Conservation (phyloP, 2,329 filamentous ascomycete species). For the Diaporthe sp. region DNA sequence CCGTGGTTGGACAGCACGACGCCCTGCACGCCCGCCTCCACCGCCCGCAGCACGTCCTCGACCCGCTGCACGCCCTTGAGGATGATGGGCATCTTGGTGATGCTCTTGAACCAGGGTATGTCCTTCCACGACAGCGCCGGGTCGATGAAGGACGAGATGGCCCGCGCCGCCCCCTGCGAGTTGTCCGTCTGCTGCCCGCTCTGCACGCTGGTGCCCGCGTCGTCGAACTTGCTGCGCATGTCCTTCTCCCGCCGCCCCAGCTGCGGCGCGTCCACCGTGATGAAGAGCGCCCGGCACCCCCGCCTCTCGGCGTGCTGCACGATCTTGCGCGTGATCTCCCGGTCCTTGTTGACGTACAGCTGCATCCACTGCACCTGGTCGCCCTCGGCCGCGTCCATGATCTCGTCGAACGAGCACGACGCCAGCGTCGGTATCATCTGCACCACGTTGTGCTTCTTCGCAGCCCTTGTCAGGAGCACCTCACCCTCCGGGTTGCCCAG, state of each 20-base stretch:
- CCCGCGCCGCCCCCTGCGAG: slow-evolving; percentile 91
- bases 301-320: slow-evolving; percentile 91
- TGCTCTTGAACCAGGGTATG: slow-evolving; percentile 90
- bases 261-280: slow-evolving; percentile 97
- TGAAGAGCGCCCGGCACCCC: slow-evolving; percentile 96
- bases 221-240: slow-evolving; percentile 93
- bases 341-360: slow-evolving; percentile 97
- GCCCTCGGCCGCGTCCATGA: slow-evolving; percentile 84
- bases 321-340: slow-evolving; percentile 89
- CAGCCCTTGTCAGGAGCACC: slow-evolving; percentile 87
- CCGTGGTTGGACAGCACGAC: slow-evolving; percentile 98
- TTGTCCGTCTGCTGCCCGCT: slow-evolving; percentile 82
- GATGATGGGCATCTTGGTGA: slow-evolving; percentile 95
- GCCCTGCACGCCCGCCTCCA: slow-evolving; percentile 85
- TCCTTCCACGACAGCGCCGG: slow-evolving; percentile 94
- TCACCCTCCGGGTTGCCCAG: slow-evolving; percentile 95
- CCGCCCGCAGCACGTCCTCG: slow-evolving; percentile 92
- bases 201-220: slow-evolving; percentile 88
- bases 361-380: slow-evolving; percentile 97
- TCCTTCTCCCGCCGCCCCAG: slow-evolving; percentile 96
- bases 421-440: slow-evolving; percentile 99
- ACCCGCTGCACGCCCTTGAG: slow-evolving; percentile 97
- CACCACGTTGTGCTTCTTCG: slow-evolving; percentile 88
- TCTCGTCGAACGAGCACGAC: slow-evolving; percentile 97
- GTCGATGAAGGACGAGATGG: slow-evolving; percentile 98